phyloP scores from a whole-genome alignment of 1,284 basidiomycete genomes.

The Hymenochaete sp. region DNA sequence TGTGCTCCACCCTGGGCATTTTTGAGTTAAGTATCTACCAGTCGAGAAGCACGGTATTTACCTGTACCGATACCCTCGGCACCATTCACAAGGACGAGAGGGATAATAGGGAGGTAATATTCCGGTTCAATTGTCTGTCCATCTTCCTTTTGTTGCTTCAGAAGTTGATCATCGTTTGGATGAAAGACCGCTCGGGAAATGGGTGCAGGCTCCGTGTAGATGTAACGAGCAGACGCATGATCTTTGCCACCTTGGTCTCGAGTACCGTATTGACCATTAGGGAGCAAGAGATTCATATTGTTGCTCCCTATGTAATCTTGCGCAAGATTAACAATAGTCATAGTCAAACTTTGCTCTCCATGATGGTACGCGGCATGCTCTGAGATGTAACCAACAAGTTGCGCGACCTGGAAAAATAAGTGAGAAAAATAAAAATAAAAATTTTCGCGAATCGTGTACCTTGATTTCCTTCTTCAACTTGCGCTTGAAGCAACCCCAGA shows the following conservation, averaged over 20 bases:
- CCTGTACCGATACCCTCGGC: slow-evolving; percentile 98
- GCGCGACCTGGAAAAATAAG: slow-evolving; percentile 59
- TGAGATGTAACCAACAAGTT: slow-evolving; percentile 90
- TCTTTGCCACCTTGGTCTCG: slow-evolving; percentile 89
- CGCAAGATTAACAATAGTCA: slow-evolving; percentile 91
- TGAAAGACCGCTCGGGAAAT: slow-evolving; percentile 82
- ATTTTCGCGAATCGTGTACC: slow-evolving; percentile 33
- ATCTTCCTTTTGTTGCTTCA: slow-evolving; percentile 85
- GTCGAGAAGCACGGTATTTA: slow-evolving; percentile 21
- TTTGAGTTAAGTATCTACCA: slow-evolving; percentile 1
- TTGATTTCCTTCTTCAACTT: slow-evolving; percentile 93
- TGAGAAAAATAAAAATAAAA: neutral
- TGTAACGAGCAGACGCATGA: slow-evolving; percentile 95
- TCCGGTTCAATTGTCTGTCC: slow-evolving; percentile 87
- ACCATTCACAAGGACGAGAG: slow-evolving; percentile 89
- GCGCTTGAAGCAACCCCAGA: slow-evolving; percentile 93
- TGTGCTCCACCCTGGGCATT: slow-evolving; percentile 82
- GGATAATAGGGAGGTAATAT: slow-evolving; percentile 88
- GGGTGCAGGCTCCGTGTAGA: slow-evolving; percentile 78
- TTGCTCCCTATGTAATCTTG: slow-evolving; percentile 96
- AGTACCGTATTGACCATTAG: slow-evolving; percentile 96
- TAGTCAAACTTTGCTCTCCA: slow-evolving; percentile 80
- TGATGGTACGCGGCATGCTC: slow-evolving; percentile 97
- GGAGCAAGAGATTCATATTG: slow-evolving; percentile 86
- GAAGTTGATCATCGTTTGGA: slow-evolving; percentile 76